Conservation (phyloP, 2,329 filamentous ascomycete species). For the Paracamarosporium sp. region DNA sequence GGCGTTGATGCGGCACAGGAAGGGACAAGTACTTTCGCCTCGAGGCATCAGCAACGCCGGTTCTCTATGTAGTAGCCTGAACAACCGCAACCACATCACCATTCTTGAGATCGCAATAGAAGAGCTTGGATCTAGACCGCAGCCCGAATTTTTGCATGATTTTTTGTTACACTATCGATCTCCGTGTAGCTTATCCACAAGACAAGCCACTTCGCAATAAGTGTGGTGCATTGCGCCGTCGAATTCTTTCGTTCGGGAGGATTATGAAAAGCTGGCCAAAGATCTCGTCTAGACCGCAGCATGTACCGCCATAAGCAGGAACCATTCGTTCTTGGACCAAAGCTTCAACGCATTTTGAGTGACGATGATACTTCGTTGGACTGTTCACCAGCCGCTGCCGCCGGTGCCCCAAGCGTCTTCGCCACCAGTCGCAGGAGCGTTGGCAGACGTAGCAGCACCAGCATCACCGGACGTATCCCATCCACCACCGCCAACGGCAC, state of each 20-base stretch:
- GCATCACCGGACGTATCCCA: slow-evolving; percentile 18
- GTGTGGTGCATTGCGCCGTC: not conserved
- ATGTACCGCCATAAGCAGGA: not conserved
- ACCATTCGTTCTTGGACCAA: not conserved
- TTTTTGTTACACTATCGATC: not conserved
- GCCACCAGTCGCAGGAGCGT: slow-evolving; percentile 17
- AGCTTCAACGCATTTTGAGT: not conserved
- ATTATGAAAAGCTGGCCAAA: not conserved
- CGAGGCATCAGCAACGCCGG: too few relatives aligned
- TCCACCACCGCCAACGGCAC: slow-evolving; percentile 20
- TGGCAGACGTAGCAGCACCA: not conserved
- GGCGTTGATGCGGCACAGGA: too few relatives aligned
- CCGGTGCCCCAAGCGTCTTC: slow-evolving; percentile 18
- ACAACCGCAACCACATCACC: too few relatives aligned
- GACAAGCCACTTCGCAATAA: not conserved
- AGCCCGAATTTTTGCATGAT: not conserved
- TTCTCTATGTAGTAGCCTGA: too few relatives aligned
- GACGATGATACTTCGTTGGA: not conserved
- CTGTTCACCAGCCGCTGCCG: slow-evolving; percentile 1
- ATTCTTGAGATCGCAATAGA: not conserved
- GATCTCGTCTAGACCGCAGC: not conserved
- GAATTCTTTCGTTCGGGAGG: not conserved
- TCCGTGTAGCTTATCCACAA: not conserved
- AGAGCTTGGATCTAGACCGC: not conserved
- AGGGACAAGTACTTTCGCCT: too few relatives aligned